Conservation (phyloP, 257 asterid genomes). For the Hygrophila difformis region DNA sequence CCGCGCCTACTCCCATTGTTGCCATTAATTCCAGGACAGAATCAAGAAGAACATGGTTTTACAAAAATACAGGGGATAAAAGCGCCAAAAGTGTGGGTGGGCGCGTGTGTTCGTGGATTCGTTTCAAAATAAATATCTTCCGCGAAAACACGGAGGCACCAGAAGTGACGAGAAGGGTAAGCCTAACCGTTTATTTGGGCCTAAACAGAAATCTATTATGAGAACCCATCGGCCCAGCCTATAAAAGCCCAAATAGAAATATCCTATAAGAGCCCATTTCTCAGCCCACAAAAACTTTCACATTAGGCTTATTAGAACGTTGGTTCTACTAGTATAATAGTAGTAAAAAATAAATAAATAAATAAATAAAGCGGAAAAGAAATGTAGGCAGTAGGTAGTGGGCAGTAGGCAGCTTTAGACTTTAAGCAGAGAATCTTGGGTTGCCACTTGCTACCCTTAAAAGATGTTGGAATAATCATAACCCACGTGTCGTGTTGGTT, state of each 20-base stretch:
- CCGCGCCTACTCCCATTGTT: slow-evolving; percentile 15
- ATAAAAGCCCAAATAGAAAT: background rate
- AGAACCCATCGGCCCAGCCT: background rate
- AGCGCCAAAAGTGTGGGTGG: background rate
- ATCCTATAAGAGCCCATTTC: no score
- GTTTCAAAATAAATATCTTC: slow-evolving; percentile 8
- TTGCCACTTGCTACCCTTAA: slow-evolving; percentile 21
- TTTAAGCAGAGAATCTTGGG: slow-evolving; percentile 18
- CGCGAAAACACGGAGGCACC: slow-evolving; percentile 22
- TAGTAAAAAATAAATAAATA: no score
- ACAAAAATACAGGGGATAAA: background rate
- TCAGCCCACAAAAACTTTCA: no score
- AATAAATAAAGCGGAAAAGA: no score
- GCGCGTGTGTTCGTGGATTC: slow-evolving; percentile 6
- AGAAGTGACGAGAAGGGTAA: no score
- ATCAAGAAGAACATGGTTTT: background rate
- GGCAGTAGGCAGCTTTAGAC: background rate
- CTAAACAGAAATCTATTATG: no score
- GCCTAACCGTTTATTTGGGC: background rate
- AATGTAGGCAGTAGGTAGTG: slow-evolving; percentile 6
- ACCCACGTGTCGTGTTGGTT: slow-evolving; percentile 34
- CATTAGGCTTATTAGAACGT: no score
- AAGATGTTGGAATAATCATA: slow-evolving; percentile 24
- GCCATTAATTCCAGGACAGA: slow-evolving; percentile 18
- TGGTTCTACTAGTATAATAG: no score